A percentile compares a stretch with the other conserved stretches of the same genome.
Conservation (phyloP, 345 rosid species). For the Populus simonii region DNA sequence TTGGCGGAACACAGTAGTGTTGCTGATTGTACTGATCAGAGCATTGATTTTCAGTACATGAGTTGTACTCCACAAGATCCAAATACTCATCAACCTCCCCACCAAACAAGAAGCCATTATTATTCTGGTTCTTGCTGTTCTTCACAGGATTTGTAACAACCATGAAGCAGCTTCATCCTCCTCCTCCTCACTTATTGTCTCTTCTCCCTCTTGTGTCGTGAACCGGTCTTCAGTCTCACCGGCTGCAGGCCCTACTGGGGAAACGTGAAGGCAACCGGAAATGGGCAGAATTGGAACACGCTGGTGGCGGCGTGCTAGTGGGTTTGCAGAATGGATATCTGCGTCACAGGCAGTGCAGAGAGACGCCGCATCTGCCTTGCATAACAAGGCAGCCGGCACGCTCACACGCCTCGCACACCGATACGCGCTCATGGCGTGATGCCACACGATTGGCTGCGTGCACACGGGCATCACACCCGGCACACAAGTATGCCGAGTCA, state of each 20-base stretch:
- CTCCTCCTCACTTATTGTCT: constrained; percentile 39
- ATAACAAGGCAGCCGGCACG: constrained; percentile 78
- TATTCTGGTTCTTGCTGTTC: constrained; percentile 24
- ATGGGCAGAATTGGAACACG: constrained; percentile 71
- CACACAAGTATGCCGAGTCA: constrained; percentile 73
- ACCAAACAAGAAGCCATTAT: constrained; percentile 52
- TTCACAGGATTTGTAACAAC: constrained; percentile 57
- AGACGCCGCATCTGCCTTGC: constrained; percentile 92
- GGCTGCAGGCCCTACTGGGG: constrained; percentile 25
- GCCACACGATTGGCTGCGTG: constrained; percentile 78
- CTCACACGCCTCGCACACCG: constrained; percentile 80
- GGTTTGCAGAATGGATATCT: constrained; percentile 88
- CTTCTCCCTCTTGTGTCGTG: constrained; percentile 31
- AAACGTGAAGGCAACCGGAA: constrained; percentile 33
- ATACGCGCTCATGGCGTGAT: constrained; percentile 87
- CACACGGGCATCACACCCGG: constrained; percentile 58
- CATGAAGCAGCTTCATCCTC: constrained; percentile 71
- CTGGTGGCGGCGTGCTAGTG: constrained; percentile 84
- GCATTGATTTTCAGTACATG: constrained; percentile 39
- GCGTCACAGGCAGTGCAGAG: constrained; percentile 77
- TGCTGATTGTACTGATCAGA: constrained; percentile 41
- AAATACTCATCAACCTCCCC: constrained; percentile 70
- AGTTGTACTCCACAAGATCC: constrained; percentile 71
- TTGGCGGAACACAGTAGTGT: constrained; percentile 33
- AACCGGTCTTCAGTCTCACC: constrained; percentile 32